Conservation (phyloP, 1,284 basidiomycete genomes). For the Malassezia slooffiae region DNA sequence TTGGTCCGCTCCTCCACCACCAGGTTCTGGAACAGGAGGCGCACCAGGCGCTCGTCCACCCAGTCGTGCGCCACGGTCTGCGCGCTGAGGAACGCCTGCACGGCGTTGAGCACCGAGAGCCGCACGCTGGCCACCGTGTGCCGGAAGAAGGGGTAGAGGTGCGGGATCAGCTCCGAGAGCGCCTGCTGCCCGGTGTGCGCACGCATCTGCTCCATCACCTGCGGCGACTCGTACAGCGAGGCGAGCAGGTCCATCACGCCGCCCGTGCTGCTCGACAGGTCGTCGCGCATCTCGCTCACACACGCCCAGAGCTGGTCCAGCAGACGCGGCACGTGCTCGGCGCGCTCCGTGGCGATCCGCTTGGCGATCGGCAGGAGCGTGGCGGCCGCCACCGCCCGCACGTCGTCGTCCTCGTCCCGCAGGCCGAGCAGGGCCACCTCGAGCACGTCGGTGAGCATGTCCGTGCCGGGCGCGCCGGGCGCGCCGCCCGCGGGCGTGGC, state of each 20-base stretch:
- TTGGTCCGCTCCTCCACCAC: constrained; percentile 80
- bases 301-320: constrained; percentile 83
- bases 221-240: constrained; percentile 47
- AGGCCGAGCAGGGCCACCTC: constrained; percentile 54
- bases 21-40: constrained; percentile 85
- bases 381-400: constrained; percentile 85
- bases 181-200: constrained; percentile 19
- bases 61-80: constrained; percentile 66
- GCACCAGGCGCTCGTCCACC: constrained; percentile 67
- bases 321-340: constrained; percentile 51
- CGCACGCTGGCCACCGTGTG: constrained; percentile 92
- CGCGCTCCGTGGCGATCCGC: constrained; percentile 65
- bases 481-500: too few species aligned
- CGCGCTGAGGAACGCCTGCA: constrained; percentile 73
- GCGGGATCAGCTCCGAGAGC: constrained; percentile 68
- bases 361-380: constrained; percentile 76
- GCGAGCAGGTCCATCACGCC: constrained; percentile 79
- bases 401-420: constrained; percentile 86
- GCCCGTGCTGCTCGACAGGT: constrained; percentile 89
- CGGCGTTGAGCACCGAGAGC: constrained; percentile 78
- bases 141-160: constrained; percentile 89
- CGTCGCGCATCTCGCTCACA: constrained; percentile 84
- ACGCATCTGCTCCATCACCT: constrained; percentile 62
- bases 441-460: constrained; percentile 29
- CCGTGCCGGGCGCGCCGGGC: background rate